Conservation (phyloP, 2,329 filamentous ascomycete species). For the Beauveria sp. region DNA sequence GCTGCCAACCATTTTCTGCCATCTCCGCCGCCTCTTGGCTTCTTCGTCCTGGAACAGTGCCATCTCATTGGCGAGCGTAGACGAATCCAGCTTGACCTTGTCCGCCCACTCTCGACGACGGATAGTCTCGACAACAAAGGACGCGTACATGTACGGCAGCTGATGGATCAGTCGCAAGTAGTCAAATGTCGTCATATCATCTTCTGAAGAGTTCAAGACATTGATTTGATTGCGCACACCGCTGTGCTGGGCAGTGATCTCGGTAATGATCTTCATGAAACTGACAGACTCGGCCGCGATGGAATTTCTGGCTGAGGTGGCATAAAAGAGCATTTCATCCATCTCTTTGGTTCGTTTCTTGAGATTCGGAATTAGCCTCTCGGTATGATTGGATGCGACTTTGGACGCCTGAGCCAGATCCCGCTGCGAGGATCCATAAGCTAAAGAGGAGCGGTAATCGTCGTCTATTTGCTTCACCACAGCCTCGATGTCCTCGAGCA, state of each 20-base stretch:
- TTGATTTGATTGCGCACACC: constrained; percentile 66
- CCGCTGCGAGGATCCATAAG: constrained; percentile 55
- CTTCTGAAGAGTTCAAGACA: constrained; percentile 62
- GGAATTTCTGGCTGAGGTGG: constrained; percentile 58
- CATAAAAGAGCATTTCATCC: constrained; percentile 51
- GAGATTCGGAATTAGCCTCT: constrained; percentile 51
- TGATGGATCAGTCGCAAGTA: constrained; percentile 72
- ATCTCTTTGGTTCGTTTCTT: constrained; percentile 51
- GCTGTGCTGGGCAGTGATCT: constrained; percentile 68
- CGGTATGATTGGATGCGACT: constrained; percentile 55
- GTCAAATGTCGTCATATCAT: constrained; percentile 74
- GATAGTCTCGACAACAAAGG: constrained; percentile 78
- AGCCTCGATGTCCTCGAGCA: constrained; percentile 79
- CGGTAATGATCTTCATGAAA: constrained; percentile 76
- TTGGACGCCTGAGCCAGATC: constrained; percentile 56
- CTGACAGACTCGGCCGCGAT: constrained; percentile 58
- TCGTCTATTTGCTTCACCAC: constrained; percentile 79
- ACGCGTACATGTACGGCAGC: constrained; percentile 83
- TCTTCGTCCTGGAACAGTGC: constrained; percentile 90
- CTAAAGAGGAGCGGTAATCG: constrained; percentile 72
- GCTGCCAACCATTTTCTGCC: constrained; percentile 78
- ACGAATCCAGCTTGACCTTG: constrained; percentile 81
- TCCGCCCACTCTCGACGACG: constrained; percentile 84
- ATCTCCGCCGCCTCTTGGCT: constrained; percentile 76
- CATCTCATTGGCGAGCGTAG: constrained; percentile 85